Conservation (phyloP, 2,329 filamentous ascomycete species). For the Colletotrichum sp. region DNA sequence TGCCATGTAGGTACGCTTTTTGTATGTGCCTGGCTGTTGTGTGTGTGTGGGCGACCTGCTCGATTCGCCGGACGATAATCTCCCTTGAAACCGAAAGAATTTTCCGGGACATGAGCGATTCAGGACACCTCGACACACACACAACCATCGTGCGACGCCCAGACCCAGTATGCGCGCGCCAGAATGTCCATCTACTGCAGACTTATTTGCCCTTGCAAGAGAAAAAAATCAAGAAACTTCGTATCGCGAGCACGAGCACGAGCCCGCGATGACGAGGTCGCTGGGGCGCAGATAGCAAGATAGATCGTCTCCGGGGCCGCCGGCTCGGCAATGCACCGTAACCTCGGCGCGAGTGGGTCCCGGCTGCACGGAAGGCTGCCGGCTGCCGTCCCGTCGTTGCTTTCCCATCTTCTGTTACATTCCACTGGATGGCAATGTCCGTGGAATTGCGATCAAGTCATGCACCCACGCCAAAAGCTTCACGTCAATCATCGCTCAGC, state of each 20-base stretch:
- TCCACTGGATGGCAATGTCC: background rate
- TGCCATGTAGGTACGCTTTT: background rate
- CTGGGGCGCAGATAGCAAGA: background rate
- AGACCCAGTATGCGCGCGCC: background rate
- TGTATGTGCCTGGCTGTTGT: background rate
- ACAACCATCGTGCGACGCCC: background rate
- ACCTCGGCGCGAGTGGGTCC: background rate
- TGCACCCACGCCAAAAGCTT: background rate
- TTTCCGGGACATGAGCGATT: constrained; percentile 5
- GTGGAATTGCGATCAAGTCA: background rate
- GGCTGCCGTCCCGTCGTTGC: background rate
- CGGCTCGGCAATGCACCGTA: background rate
- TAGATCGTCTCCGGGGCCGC: background rate
- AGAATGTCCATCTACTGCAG: background rate
- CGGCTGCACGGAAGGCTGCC: background rate
- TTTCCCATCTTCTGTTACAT: background rate
- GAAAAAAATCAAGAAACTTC: background rate
- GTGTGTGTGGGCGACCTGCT: background rate
- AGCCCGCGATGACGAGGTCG: background rate
- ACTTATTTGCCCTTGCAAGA: background rate
- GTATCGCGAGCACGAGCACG: background rate
- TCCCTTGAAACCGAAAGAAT: constrained; percentile 18
- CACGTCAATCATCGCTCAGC: background rate
- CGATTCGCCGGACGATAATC: background rate
- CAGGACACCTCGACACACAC: background rate